Evolutionary conservation across 257 asterid species (phyloP), one percentile per base, ranked within the genome.

Genomic region (Scutellaria baicalensis): DNA sequence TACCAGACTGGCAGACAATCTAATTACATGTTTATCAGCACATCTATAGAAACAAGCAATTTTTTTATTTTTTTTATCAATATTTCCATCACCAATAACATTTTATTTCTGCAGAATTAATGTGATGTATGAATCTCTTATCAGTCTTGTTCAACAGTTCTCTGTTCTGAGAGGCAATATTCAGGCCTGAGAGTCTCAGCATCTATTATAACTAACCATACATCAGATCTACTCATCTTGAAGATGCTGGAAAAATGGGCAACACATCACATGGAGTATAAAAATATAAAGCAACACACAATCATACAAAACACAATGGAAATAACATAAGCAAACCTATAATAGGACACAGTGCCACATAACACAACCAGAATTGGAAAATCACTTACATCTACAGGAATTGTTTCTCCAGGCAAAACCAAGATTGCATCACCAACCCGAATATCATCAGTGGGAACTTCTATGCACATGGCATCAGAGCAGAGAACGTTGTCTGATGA

Each of bases 331-430:
- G 66, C 64, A 43, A 43, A 66, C 17, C 9, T 21, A 55, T 42
- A 11, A 36, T 36, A 27, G n/a, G 13, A 40, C 38, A 40, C 36
- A 31, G 44, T 48, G 50, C 66, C 39, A 43, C 39, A n/a, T 45
- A 63, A n/a, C 20, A 21, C 68, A 7, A 39, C 51, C 57, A 43
- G 7, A 45, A 54, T 11, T 35, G 60, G 64, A 78, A 44, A 70
- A 59, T 65, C 55, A 82, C 97, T 87, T 80, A 93, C 98, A 83
- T 93, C 98, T 43, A 93, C 95, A 45, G 98, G 96, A 63, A 93
- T 84, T 71, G 96, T 93, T 86, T 93, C 97, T 64, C 98, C 97
- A 68, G 98, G 97, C 79, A 93, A 84, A 83, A 93, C 98, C 85
- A 91, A 80, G 76, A 93, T 68, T 33, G 90, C 70, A 72, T 93